Evolutionary conservation across 2,329 filamentous ascomycete species (phyloP), one percentile per base, ranked within the genome.

Genomic region (Claviceps humidiphila): DNA sequence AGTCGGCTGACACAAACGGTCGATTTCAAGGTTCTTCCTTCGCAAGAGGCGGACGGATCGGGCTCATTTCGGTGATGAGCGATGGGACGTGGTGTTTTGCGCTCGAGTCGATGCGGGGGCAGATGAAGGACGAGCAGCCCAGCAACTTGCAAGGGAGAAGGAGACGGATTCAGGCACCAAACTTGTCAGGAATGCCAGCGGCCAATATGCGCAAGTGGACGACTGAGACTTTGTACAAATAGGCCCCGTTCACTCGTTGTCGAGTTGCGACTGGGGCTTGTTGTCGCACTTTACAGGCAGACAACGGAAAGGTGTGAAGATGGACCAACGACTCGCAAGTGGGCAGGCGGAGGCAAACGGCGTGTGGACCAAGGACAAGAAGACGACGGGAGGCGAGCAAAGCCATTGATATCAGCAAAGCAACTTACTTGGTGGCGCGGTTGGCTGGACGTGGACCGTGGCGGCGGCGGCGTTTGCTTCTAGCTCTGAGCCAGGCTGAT

Each of bases 391-490:
- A 34, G 37, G 45, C 11, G 34, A 24, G 7, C 30, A 34, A 34
- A 11, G 30, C 30, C 30, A 34, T 34, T 34, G 30, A 34, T 34
- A 34, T 34, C 30, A 34, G n/a, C 11, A 46, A 30, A 17, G 38
- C 44, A 14, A 46, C 47, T 53, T 44, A 53, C 51, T 41, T 49
- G 41, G 41, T 45, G 51, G 45, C 20, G 30, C 51, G 46, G n/a
- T 44, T 49, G 46, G 40, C 13, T 38, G 40, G 47, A 40, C 46
- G 47, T 53, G 47, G 40, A 46, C 22, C 30, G 42, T 45, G 51
- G 46, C 51, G 39, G 51, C 51, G 50, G 24, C 22, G 46, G 20
- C 42, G 20, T 20, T 17, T n/a, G 22, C 14, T 34, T 45, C 47
- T 30, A 30, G 30, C 26, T 53, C 47, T n/a, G 34, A 41, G 41